Evolutionary conservation across 331 rosid species (phyloP), one percentile per base, ranked within the genome.

Genomic region (Saraca asoca): DNA sequence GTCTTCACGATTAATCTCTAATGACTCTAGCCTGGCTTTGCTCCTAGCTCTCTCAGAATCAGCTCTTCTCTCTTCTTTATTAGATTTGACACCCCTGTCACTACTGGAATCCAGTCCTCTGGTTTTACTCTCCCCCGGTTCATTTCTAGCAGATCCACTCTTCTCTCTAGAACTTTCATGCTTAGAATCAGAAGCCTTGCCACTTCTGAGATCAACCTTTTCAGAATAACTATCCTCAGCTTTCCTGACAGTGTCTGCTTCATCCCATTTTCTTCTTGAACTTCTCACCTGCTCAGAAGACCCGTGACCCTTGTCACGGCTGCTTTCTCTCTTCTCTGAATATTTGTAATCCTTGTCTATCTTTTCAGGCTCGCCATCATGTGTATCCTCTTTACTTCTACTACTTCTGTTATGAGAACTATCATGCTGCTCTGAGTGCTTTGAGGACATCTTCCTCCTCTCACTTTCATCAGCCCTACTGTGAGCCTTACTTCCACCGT

Each of bases 191-290:
- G 85, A 73, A 66, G 61, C 78, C 82, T 85, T 91, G 37, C 74
- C 68, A 70, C 79, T 81, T 82, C 77, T 84, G 2, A 65, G 62
- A 17, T 85, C 95, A 5, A 69, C 80, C 69, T 81, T 89, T 59
- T 89, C 98, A 48, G 71, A 58, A 79, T 20, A 75, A 67, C 61
- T 76, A 33, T 84, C 95, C 14, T 84, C 89, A 0, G 14, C 44
- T 66, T 75, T 90, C 82, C 70, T 77, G 31, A 39, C 84, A 62
- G 72, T 52, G 50, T 88, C 97, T 37, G 81, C 75, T 39, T 94
- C 97, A 74, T 94, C 99, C 97, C 97, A 94, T 71, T 85, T 90
- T 82, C 96, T 90, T 69, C 99, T 87, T 2, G 96, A 76, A 78
- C 74, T 94, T 78, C 71, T 86, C 9, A 19, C 74, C 76, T 75